These are phyloP conservation scores for Fusarium sterilihyphosum DNA, from an alignment of 2,329 filamentous ascomycete genomes.

Conservation along the genomic window DNA sequence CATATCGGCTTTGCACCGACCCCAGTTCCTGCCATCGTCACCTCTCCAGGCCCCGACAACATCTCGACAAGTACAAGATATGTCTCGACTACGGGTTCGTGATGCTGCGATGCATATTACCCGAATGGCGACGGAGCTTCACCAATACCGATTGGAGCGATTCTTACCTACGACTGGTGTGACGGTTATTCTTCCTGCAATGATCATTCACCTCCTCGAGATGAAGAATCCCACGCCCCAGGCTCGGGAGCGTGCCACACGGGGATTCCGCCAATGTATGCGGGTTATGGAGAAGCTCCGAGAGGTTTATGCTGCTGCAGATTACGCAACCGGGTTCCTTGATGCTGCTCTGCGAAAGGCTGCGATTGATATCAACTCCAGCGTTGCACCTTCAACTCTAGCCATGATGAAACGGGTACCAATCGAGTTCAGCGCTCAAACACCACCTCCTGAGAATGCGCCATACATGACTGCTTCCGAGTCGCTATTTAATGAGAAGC, in stretches of 20 bases:
- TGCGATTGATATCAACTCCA: constrained; percentile 72
- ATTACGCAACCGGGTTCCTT: constrained; percentile 95
- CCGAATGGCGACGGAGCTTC: constrained; percentile 80
- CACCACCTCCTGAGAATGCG: constrained; percentile 64
- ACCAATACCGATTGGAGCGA: constrained; percentile 75
- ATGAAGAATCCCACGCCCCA: constrained; percentile 84
- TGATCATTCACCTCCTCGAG: constrained; percentile 92
- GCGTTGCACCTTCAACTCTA: constrained; percentile 46
- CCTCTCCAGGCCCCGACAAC: constrained; percentile 62
- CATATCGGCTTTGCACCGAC: constrained; percentile 88
- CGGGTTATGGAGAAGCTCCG: constrained; percentile 86
- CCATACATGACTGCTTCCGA: constrained; percentile 56
- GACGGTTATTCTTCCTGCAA: constrained; percentile 88
- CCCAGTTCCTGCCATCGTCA: constrained; percentile 84
- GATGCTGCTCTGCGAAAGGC: constrained; percentile 91
- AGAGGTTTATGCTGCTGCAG: constrained; percentile 92
- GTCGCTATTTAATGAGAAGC: constrained; percentile 50
- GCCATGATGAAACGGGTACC: constrained; percentile 51
- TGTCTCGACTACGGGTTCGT: constrained; percentile 83
- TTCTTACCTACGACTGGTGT: constrained; percentile 91
- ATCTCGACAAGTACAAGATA: constrained; percentile 78
- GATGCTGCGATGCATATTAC: constrained; percentile 88
- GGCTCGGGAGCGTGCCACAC: constrained; percentile 76
- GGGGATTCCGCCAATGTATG: constrained; percentile 93
- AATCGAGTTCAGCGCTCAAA: constrained; percentile 54